These are phyloP conservation scores for Phytophthora multivora DNA, from an alignment of 352 stramenopile species.

Conservation along the genomic window DNA sequence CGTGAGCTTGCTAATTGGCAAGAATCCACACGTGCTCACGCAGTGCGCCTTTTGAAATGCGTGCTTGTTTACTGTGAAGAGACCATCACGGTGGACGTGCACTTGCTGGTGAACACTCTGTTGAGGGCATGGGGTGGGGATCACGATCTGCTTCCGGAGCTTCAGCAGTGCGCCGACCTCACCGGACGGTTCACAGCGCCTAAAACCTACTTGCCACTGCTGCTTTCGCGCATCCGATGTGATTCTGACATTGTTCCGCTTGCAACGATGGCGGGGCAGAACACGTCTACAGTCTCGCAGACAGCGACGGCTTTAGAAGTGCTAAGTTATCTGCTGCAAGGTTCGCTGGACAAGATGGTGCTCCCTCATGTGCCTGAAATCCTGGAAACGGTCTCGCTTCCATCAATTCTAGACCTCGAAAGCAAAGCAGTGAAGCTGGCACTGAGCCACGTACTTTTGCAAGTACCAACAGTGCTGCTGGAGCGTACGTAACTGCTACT, in stretches of 20 bases:
- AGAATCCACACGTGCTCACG: constrained; percentile 76
- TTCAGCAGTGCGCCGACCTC: constrained; percentile 54
- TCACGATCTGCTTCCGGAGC: constrained; percentile 24
- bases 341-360: constrained; percentile 62
- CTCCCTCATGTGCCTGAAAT: constrained; percentile 64
- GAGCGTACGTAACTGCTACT: constrained; percentile 45
- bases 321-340: constrained; percentile 52
- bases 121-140: constrained; percentile 54
- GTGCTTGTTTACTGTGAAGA: constrained; percentile 95
- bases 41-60: constrained; percentile 88
- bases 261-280: constrained; percentile 10
- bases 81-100: constrained; percentile 90
- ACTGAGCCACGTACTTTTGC: constrained; percentile 37
- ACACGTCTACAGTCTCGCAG: constrained; percentile 26
- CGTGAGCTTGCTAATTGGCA: constrained; percentile 94
- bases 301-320: constrained; percentile 49
- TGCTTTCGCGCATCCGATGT: constrained; percentile 63
- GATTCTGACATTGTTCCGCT: constrained; percentile 46
- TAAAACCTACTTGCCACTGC: constrained; percentile 68
- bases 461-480: constrained; percentile 46
- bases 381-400: constrained; percentile 44
- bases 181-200: constrained; percentile 66
- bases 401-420: constrained; percentile 54
- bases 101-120: constrained; percentile 76
- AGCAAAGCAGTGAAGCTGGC: constrained; percentile 36